Percentiles rank a stretch among this genome's conserved stretches.
Conservation (phyloP, 805 yeast genomes). For the Ogataea degrootiae region DNA sequence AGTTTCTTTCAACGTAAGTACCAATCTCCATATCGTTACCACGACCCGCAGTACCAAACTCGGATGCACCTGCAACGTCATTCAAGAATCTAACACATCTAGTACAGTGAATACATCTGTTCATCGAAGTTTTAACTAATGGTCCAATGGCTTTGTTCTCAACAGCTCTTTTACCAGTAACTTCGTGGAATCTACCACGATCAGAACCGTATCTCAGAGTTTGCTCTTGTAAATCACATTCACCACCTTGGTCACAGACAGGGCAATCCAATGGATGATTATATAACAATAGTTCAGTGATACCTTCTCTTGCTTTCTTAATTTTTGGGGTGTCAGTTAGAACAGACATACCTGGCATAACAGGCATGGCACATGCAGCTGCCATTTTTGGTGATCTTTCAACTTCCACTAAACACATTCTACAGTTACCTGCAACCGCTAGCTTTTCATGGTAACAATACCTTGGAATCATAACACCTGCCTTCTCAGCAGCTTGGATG, state of each 20-base stretch:
- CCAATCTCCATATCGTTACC: conserved; percentile 93
- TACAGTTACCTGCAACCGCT: conserved; percentile 88
- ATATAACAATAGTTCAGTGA: conserved; percentile 80
- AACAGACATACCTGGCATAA: conserved; percentile 84
- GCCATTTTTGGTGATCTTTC: conserved; percentile 87
- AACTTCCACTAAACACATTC: conserved; percentile 89
- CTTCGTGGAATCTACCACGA: conserved; percentile 79
- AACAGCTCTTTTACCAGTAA: conserved; percentile 81
- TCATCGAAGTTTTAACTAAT: conserved; percentile 83
- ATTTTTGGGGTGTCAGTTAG: conserved; percentile 74
- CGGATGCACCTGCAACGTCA: conserved; percentile 91
- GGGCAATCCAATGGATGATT: conserved; percentile 94
- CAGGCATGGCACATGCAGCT: conserved; percentile 91
- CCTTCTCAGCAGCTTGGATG: conserved; percentile 88
- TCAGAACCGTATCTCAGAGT: conserved; percentile 77
- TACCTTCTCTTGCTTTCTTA: conserved; percentile 82
- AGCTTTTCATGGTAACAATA: conserved; percentile 90
- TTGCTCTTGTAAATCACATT: conserved; percentile 89
- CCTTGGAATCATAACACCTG: conserved; percentile 83
- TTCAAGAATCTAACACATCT: conserved; percentile 86
- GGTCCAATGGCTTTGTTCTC: conserved; percentile 92
- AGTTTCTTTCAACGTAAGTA: conserved; percentile 78
- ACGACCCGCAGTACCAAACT: conserved; percentile 83
- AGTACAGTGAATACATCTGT: conserved; percentile 89
- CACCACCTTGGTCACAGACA: conserved; percentile 92